Conservation (phyloP, 352 stramenopile genomes). For the Phytophthora hibernalis region DNA sequence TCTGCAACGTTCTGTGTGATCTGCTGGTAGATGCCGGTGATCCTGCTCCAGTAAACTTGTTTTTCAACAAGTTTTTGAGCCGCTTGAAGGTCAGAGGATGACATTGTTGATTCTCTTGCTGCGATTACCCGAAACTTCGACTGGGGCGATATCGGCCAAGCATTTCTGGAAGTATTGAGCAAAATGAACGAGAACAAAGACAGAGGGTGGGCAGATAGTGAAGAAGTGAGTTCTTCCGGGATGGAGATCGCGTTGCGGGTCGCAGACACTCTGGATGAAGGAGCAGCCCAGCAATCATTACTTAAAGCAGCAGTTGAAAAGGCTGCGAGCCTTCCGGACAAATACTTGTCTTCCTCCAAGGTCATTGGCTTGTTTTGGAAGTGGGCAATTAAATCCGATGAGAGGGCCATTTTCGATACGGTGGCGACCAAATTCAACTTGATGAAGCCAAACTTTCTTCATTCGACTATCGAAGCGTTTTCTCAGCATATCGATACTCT, state of each 20-base stretch:
- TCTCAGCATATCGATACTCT: not conserved
- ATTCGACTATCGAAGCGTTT: not conserved
- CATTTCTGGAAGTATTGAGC: not conserved
- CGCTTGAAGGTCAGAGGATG: not conserved
- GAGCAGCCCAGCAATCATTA: not conserved
- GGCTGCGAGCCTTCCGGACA: not conserved
- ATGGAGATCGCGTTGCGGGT: constrained; percentile 11
- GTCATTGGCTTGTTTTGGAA: constrained; percentile 1
- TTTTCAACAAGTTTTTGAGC: not conserved
- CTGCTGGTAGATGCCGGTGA: not conserved
- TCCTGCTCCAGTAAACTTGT: not conserved
- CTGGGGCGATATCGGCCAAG: not conserved
- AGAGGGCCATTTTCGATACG: not conserved
- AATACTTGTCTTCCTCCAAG: not conserved
- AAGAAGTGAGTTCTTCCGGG: not conserved
- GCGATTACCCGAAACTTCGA: not conserved
- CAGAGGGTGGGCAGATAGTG: not conserved
- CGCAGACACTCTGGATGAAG: not conserved
- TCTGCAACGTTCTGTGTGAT: not conserved
- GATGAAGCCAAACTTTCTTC: constrained; percentile 1
- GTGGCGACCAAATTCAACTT: not conserved
- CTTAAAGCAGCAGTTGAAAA: constrained; percentile 5
- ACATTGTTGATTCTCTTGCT: not conserved
- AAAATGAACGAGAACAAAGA: not conserved
- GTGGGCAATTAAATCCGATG: not conserved